A percentile compares a stretch with the other conserved stretches of the same genome.
Evolutionary conservation across 768 basidiomycete species (phyloP).

Genomic region (Coprinellus micaceus): DNA sequence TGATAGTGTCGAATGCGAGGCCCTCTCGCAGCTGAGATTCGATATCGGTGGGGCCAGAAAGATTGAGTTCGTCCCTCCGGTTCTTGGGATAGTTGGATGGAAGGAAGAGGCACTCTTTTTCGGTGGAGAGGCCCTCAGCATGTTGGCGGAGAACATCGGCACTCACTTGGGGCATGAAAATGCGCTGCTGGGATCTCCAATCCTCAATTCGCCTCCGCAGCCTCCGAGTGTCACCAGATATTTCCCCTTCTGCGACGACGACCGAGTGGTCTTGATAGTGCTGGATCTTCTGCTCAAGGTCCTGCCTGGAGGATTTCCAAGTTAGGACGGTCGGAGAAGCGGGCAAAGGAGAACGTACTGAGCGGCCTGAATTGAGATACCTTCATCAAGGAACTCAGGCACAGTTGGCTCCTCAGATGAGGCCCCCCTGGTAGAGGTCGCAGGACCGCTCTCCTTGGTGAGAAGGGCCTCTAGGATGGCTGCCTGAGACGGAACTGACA

Average conservation of each 20-base stretch:
- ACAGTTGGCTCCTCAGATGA: too few relatives aligned
- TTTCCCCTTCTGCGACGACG: background rate
- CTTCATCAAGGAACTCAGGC: background rate
- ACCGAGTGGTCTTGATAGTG: background rate
- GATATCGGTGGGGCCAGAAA: background rate
- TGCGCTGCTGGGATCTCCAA: background rate
- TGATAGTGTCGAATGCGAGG: slow-evolving; percentile 1
- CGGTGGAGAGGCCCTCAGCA: background rate
- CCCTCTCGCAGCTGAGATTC: background rate
- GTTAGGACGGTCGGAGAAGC: too few relatives aligned
- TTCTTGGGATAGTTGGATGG: slow-evolving; percentile 1
- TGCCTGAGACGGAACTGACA: background rate
- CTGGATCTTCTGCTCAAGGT: background rate
- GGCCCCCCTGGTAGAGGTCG: background rate
- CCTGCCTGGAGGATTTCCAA: too few relatives aligned
- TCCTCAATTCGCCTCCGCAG: background rate
- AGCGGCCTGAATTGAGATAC: background rate
- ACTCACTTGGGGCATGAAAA: background rate
- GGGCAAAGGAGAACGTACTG: background rate
- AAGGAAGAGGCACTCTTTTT: background rate
- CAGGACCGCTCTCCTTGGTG: background rate
- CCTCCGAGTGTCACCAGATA: background rate
- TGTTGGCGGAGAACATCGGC: background rate
- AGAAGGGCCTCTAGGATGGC: background rate
- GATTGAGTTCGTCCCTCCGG: background rate